Evolutionary conservation across 768 basidiomycete genomes (phyloP).

Genomic region (Ramaria sp.): DNA sequence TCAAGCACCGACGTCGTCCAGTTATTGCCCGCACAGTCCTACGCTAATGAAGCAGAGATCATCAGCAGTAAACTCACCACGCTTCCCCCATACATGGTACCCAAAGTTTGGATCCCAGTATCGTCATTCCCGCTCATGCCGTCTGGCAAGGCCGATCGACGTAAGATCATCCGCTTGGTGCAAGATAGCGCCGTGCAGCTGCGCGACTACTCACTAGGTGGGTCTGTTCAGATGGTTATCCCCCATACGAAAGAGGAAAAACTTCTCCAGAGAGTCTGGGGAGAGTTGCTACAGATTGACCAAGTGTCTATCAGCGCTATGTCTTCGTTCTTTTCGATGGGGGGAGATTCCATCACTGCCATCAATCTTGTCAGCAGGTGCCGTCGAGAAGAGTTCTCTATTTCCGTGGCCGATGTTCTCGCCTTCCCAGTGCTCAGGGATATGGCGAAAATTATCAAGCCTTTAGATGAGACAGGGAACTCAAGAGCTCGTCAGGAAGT

Average conservation of each 20-base stretch:
- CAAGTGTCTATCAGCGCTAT: no score
- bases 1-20: not conserved
- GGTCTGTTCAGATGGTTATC: no score
- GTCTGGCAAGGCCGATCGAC: not conserved
- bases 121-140: not conserved
- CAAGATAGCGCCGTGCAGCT: not conserved
- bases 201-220: no score
- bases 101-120: not conserved
- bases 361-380: not conserved
- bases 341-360: not conserved
- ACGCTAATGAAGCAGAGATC: not conserved
- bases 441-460: no score
- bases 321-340: no score
- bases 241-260: not conserved
- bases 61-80: not conserved
- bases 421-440: no score
- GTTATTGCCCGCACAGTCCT: not conserved
- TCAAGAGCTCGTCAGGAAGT: no score
- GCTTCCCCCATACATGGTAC: not conserved
- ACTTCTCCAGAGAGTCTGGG: not conserved
- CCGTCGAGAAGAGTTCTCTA: no score
- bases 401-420: no score
- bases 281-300: not conserved
- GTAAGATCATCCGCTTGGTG: not conserved
- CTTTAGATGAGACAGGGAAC: no score